Base-by-base conservation (phyloP, 1,284 basidiomycete species). In the Xerocomus minutiporus region DNA sequence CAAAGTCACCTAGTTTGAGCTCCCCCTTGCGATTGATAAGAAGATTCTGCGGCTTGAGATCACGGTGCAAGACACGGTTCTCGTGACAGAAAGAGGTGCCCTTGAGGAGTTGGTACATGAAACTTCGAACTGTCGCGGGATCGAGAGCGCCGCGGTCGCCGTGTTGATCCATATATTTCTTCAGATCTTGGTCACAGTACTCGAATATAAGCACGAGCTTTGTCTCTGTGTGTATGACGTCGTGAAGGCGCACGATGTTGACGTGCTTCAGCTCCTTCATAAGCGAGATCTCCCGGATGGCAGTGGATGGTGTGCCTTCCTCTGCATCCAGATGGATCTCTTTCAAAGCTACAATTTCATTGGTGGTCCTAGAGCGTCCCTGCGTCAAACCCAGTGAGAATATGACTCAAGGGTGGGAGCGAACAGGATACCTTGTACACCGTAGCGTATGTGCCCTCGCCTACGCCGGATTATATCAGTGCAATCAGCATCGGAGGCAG, bases 181-280 rank as follows among this genome's bases (percentile, higher is more conserved):
- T 99, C 52, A 99, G 79, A 73, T 99, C 97, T 71, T 95, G 90
- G 67, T 99, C 97, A 73, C 97, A 97, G 70, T 87, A 99, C 72
- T 99, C 97, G 70, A 99, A 98, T 56, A 99, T 97, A 57, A 99
- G 91, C 64, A 98, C 92, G 42, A 99, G 87, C 66, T 99, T 99
- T 29, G 93, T 90, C 73, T 99, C 94, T 20, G 93, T 97, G 70
- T 98, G 95, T 57, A 99, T 97, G 53, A 99, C 97, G 70, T 99
- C 97, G 77, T 98, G 87, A 15, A 99, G 84, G 62, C 96, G 92
- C 65, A 93, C 90, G 62, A 95, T 93, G 73, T 97, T 96, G 74
- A 88, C 84, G 64, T 97, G 93, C 69, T 94, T 93, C 65, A 97
- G 83, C 69, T 97, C 93, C 71, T 97, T 97, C 93, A 97, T 95